Base-by-base conservation (phyloP, 2,329 filamentous ascomycete species). In the Colletotrichum abscissum region DNA sequence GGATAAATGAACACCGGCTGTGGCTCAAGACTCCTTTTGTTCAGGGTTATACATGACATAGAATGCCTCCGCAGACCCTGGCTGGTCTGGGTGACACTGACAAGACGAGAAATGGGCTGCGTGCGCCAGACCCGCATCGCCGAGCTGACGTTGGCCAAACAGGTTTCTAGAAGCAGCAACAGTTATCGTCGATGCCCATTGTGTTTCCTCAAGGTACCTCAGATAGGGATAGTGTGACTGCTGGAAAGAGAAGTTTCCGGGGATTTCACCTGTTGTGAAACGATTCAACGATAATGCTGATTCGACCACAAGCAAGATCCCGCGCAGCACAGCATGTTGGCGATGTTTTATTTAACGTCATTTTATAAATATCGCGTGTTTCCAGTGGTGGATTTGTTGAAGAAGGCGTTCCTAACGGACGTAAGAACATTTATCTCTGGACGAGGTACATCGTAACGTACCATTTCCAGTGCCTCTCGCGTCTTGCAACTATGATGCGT, bases 321-420 rank as follows among this genome's bases (percentile, higher is more conserved):
- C 24, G 33, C 24, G 55, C 26, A 19, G 55, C 56, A 73, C 67
- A 26, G 14, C 70, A 59, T 57, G 38, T 63, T 22, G 42, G 9
- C 5, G 38, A 63, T 46, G 66, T 64, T 73, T 64, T 65, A 64
- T 64, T 56, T 49, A 69, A 73, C 59, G 59, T 55, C 66, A 33
- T 22, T 11, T 24, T 69, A 69, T 60, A 59, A 54, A 69, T 59
- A 72, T 24, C 65, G 19, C 33, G 52, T 33, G 16, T 38, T 30
- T 22, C 19, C 33, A 72, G 58, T 69, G 69, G 58, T 54, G 58
- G 42, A 42, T 42, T 33, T 19, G 4, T 22, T 33, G n/a, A 49
- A 22, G 35, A 38, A 33, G 33, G 52, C 65, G 58, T 28, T 19
- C 54, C 24, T 57, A 30, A 19, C 16, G 24, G 52, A 57, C 52